These are phyloP conservation scores for Cercophora sp. DNA, from an alignment of 495 filamentous ascomycete genomes.

Conservation along the genomic window DNA sequence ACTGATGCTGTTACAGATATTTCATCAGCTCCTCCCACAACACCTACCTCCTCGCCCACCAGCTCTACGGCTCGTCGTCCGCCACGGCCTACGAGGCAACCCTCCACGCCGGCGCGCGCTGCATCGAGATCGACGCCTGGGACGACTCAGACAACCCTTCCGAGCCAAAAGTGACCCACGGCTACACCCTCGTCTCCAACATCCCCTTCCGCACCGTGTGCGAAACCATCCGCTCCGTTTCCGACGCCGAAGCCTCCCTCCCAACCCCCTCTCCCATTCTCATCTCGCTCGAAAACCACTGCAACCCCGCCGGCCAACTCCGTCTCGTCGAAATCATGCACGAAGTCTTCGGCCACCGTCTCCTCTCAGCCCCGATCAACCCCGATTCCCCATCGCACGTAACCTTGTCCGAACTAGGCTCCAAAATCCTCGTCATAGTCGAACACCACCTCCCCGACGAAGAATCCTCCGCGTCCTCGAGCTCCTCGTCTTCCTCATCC, in stretches of 20 bases:
- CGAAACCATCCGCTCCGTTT: slow-evolving; percentile 47
- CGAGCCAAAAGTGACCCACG: slow-evolving; percentile 55
- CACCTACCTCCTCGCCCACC: slow-evolving; percentile 53
- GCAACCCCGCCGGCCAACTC: slow-evolving; percentile 40
- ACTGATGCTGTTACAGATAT: too few relatives aligned
- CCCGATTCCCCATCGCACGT: too few relatives aligned
- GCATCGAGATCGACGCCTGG: slow-evolving; percentile 59
- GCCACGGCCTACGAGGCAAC: slow-evolving; percentile 46
- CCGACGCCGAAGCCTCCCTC: slow-evolving; percentile 36
- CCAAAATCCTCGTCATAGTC: slow-evolving; percentile 52
- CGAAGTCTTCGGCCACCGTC: slow-evolving; percentile 48
- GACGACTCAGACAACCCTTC: slow-evolving; percentile 43
- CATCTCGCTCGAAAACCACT: slow-evolving; percentile 54
- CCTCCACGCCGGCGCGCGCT: slow-evolving; percentile 46
- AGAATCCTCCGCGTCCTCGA: slow-evolving; percentile 22
- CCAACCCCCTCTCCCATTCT: slow-evolving; percentile 40
- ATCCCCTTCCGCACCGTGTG: slow-evolving; percentile 52
- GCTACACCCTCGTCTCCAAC: slow-evolving; percentile 51
- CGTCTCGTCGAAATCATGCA: slow-evolving; percentile 51
- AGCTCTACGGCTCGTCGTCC: slow-evolving; percentile 47
- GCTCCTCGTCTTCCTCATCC: slow-evolving; percentile 24
- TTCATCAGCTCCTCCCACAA: slow-evolving; percentile 79
- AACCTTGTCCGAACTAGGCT: slow-evolving; percentile 41
- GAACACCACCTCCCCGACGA: slow-evolving; percentile 52
- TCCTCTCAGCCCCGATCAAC: slow-evolving; percentile 43